Base-by-base conservation (phyloP, 1,284 basidiomycete genomes). In the Retiboletus flavoniger region DNA sequence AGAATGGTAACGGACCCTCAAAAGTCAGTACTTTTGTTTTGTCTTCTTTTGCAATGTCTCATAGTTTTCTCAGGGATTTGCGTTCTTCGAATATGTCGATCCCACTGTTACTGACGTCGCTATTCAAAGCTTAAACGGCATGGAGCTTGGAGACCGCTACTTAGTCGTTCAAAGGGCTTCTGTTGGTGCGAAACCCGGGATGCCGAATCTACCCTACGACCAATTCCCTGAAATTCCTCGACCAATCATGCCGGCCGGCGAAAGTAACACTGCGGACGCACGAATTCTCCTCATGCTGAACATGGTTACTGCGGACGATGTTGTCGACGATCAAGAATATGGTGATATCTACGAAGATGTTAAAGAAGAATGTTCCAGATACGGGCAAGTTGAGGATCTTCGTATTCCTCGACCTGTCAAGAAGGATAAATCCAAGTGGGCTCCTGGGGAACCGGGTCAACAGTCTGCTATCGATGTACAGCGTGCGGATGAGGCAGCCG, bases 51-150 rank as follows among this genome's bases (percentile, higher is more conserved):
- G 24, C 43, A 39, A 45, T 41, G 2, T 21, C 55, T 71, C 32
- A 71, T 9, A 11, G 8, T 40, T 21, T 39, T 43, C 38, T 36
- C 67, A 95, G 91, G 97, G 97, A 59, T 99, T 98, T 72, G 97
- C 97, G 0, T 99, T 98, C 78, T 97, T 95, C 76, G 97, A 99
- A 80, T 99, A 98, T 72, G 88, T 91, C 54, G 97, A 99, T 70
- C 76, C 86, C 11, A 74, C 73, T 32, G 86, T 95, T 54, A 99
- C 97, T 46, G 95, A 99, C 60, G 85, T 98, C 59, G 97, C 97
- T 35, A 98, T 96, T 67, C 90, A 94, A 72, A 93, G 94, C 58
- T 81, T 99, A 55, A 95, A 97, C 72, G 94, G 94, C 53, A 98
- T 99, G 93, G 91, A 97, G 70, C 83, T 99, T 13, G 97, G 96